phyloP scores from a whole-genome alignment of 2,329 filamentous ascomycete species.

The Cladobotryum mycophilum region DNA sequence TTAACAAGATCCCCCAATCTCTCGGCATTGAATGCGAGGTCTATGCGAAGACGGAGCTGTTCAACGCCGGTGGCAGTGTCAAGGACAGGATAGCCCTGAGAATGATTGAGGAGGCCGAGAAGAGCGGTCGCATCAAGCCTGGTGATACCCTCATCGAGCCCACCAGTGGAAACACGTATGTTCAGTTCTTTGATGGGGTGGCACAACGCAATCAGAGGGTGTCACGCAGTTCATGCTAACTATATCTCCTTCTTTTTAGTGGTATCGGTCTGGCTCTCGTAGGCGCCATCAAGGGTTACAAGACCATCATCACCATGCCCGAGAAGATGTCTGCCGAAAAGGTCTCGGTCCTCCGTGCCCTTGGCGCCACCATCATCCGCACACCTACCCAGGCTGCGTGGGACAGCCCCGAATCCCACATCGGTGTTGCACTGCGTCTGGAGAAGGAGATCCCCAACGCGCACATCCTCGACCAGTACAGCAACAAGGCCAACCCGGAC shows the following conservation, averaged over 20 bases:
- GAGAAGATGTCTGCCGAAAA: slow-evolving; percentile 99
- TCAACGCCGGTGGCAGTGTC: slow-evolving; percentile 89
- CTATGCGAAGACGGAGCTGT: slow-evolving; percentile 86
- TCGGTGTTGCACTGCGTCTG: slow-evolving; percentile 83
- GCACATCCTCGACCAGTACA: slow-evolving; percentile 95
- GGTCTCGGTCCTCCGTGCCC: slow-evolving; percentile 85
- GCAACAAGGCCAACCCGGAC: slow-evolving; percentile 82
- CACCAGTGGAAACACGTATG: slow-evolving; percentile 86
- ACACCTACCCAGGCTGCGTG: slow-evolving; percentile 94
- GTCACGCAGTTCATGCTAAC: slow-evolving; percentile 19
- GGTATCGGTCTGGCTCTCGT: slow-evolving; percentile 94
- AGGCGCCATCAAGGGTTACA: slow-evolving; percentile 93
- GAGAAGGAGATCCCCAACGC: slow-evolving; percentile 96
- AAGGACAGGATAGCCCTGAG: slow-evolving; percentile 93
- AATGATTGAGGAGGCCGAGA: slow-evolving; percentile 96
- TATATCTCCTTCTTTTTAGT: slow-evolving; percentile 22
- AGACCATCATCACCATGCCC: slow-evolving; percentile 95
- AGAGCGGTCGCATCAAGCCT: slow-evolving; percentile 86
- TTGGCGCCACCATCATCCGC: slow-evolving; percentile 95
- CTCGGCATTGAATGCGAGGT: slow-evolving; percentile 84
- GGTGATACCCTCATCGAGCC: slow-evolving; percentile 97
- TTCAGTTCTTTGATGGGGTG: slow-evolving; percentile 3
- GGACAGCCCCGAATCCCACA: slow-evolving; percentile 93
- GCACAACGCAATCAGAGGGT: slow-evolving; percentile 13
- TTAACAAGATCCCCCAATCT: slow-evolving; percentile 89